Evolutionary conservation across 495 filamentous ascomycete genomes (phyloP).

Genomic region (Lasiosphaeria miniovina): DNA sequence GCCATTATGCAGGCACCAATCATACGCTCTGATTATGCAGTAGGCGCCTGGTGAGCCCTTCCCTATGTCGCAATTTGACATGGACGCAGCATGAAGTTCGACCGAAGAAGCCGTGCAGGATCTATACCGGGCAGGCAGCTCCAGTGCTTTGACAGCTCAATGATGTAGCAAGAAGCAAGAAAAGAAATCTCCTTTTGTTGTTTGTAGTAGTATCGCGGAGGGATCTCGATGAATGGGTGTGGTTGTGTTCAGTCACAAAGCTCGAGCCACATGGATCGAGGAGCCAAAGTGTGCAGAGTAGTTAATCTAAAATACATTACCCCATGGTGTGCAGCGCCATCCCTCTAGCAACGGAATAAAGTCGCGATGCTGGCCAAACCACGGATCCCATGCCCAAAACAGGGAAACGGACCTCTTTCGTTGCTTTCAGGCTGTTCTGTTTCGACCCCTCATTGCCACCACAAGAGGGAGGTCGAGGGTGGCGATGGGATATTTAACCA

Average conservation of each 20-base stretch:
- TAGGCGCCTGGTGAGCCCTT: not conserved
- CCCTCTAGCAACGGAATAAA: not conserved
- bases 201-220: not conserved
- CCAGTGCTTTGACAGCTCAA: not conserved
- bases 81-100: not conserved
- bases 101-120: not conserved
- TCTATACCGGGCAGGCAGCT: not conserved
- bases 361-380: not conserved
- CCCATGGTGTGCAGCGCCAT: not conserved
- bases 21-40: not conserved
- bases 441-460: not conserved
- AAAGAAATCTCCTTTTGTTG: not conserved
- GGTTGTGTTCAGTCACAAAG: not conserved
- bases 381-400: not conserved
- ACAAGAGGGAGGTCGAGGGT: not conserved
- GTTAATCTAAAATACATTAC: not conserved
- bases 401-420: not conserved
- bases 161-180: not conserved
- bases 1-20: not conserved
- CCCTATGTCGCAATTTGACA: too few relatives aligned
- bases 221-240: not conserved
- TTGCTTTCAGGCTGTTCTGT: not conserved
- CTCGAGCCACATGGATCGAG: not conserved
- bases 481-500: not conserved
- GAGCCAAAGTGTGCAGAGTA: not conserved